Percentiles rank a stretch among this genome's conserved stretches.
These are phyloP conservation scores for Teunomyces stri DNA, from an alignment of 805 yeast genomes.

Conservation along the genomic window DNA sequence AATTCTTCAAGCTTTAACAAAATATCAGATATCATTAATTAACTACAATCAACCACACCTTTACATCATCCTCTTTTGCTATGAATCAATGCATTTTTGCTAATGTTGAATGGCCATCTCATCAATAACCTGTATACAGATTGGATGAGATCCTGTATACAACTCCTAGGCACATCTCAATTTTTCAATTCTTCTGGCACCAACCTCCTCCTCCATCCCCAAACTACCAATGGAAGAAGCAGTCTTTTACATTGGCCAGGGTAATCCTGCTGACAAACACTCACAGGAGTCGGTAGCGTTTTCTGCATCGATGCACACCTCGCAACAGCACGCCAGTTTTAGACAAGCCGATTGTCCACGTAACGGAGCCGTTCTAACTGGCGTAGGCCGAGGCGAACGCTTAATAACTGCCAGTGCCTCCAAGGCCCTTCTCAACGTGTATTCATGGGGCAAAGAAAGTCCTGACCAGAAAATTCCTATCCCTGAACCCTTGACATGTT, in stretches of 20 bases:
- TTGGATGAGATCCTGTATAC: neutral
- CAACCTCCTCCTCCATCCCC: neutral
- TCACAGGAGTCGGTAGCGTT: constrained; percentile 43
- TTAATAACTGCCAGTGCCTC: constrained; percentile 63
- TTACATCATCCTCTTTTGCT: too few species aligned
- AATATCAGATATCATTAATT: too few species aligned
- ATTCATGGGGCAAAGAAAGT: constrained; percentile 67
- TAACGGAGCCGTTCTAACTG: constrained; percentile 48
- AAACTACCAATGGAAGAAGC: constrained; percentile 45
- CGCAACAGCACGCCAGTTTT: constrained; percentile 49
- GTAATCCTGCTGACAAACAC: constrained; percentile 43
- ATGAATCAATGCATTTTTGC: too few species aligned
- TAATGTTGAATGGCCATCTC: too few species aligned
- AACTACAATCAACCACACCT: too few species aligned
- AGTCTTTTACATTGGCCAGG: constrained; percentile 46
- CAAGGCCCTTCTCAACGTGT: constrained; percentile 74
- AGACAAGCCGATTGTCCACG: constrained; percentile 49
- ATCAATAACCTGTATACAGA: too few species aligned
- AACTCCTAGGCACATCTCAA: neutral
- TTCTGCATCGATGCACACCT: constrained; percentile 43
- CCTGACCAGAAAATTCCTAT: constrained; percentile 78
- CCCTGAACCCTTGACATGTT: constrained; percentile 71
- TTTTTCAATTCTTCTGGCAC: neutral
- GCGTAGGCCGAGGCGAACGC: constrained; percentile 47
- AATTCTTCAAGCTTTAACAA: too few species aligned